Percentiles rank a stretch among this genome's conserved stretches.
These are phyloP conservation scores for Prinsepia uniflora DNA, from an alignment of 306 rosid genomes.

Conservation along the genomic window DNA sequence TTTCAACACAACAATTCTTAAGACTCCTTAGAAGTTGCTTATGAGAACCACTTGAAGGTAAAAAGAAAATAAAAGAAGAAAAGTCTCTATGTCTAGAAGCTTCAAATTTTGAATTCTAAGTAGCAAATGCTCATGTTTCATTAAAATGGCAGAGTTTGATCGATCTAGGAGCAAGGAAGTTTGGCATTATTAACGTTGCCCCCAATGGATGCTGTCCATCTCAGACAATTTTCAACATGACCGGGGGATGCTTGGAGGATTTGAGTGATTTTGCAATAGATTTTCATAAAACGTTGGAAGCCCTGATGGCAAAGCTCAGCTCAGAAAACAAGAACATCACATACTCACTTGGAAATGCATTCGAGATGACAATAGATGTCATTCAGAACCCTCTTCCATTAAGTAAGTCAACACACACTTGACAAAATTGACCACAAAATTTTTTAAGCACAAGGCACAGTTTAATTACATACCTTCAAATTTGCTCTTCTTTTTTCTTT, in stretches of 20 bases:
- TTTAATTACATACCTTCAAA: not conserved
- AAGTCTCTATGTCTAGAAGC: not conserved
- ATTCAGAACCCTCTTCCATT: constrained; percentile 21
- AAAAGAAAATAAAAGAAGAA: too few relatives aligned
- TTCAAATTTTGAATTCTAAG: not conserved
- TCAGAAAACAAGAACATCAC: constrained; percentile 13
- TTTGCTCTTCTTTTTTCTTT: not conserved
- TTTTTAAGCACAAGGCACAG: not conserved
- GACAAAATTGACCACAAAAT: not conserved
- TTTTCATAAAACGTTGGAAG: constrained; percentile 16
- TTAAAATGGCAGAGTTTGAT: constrained; percentile 21
- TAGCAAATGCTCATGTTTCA: not conserved
- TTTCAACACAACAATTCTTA: constrained; percentile 12
- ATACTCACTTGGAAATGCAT: constrained; percentile 32
- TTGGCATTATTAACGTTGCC: constrained; percentile 27
- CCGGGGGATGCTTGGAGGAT: constrained; percentile 30
- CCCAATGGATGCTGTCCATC: constrained; percentile 33
- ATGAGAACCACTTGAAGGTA: constrained; percentile 26
- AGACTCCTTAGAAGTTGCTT: constrained; percentile 12
- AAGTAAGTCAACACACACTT: constrained; percentile 13
- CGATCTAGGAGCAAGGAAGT: constrained; percentile 28
- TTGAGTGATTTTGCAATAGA: constrained; percentile 21
- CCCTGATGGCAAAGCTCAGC: constrained; percentile 21
- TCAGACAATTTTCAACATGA: constrained; percentile 21
- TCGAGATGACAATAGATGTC: constrained; percentile 21